Conservation (phyloP, 305 asterid species). For the Petunia hybrid region DNA sequence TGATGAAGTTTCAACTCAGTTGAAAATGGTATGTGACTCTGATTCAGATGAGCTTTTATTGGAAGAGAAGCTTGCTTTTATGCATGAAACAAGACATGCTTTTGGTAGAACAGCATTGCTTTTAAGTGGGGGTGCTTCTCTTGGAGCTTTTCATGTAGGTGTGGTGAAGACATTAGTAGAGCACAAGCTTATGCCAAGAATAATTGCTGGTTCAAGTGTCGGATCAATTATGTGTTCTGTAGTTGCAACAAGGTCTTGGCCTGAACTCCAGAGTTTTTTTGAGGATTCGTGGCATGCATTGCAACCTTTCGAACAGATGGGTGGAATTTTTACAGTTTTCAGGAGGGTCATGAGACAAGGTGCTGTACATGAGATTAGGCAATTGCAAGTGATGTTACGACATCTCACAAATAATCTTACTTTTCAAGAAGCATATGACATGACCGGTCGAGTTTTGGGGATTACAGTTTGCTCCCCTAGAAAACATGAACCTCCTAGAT, state of each 20-base stretch:
- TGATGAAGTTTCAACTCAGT: conserved; percentile 76
- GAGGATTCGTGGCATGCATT: conserved; percentile 82
- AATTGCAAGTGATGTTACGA: conserved; percentile 69
- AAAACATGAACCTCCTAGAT: conserved; percentile 84
- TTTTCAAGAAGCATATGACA: conserved; percentile 82
- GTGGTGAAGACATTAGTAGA: conserved; percentile 82
- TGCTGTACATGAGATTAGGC: conserved; percentile 79
- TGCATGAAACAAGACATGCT: conserved; percentile 86
- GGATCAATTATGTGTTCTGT: conserved; percentile 81
- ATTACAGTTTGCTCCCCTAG: conserved; percentile 83
- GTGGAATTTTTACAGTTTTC: conserved; percentile 67
- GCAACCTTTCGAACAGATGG: conserved; percentile 75
- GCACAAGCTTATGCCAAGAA: conserved; percentile 75
- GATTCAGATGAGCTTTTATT: conserved; percentile 73
- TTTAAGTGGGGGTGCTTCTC: conserved; percentile 82
- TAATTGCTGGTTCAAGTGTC: conserved; percentile 83
- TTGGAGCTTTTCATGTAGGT: conserved; percentile 83
- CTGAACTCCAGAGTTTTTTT: conserved; percentile 83
- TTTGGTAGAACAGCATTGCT: conserved; percentile 83
- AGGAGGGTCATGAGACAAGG: conserved; percentile 73
- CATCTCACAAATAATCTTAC: conserved; percentile 77
- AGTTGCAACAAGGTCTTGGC: conserved; percentile 83
- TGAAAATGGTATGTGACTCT: conserved; percentile 78
- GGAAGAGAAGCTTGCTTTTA: conserved; percentile 80
- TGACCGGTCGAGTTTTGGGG: conserved; percentile 76